Evolutionary conservation across 1,284 basidiomycete species (phyloP).

Genomic region (Pterulicium gracile): DNA sequence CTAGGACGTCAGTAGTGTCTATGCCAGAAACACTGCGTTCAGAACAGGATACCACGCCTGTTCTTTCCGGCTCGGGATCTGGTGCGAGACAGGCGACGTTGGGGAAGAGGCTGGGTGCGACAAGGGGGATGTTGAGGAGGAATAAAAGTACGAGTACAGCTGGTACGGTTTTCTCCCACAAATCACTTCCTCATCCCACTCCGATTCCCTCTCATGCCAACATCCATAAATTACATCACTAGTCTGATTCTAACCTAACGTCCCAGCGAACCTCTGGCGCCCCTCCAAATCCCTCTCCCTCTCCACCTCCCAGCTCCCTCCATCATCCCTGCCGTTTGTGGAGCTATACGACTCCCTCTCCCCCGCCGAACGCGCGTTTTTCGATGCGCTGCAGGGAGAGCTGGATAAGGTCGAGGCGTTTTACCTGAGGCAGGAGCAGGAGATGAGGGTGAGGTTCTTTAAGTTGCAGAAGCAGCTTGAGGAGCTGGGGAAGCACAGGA

Average conservation of each 20-base stretch:
- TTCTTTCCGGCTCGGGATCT: too few relatives aligned
- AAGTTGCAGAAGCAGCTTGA: constrained; percentile 59
- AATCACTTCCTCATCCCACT: too few relatives aligned
- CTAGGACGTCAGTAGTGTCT: background rate
- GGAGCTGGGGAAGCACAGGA: constrained; percentile 64
- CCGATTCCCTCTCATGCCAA: too few relatives aligned
- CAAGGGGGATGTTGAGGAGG: background rate
- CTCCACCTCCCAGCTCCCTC: background rate
- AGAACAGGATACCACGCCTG: background rate
- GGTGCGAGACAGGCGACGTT: too few relatives aligned
- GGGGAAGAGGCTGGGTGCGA: too few relatives aligned
- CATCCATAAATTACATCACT: too few relatives aligned
- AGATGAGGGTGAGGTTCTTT: constrained; percentile 43
- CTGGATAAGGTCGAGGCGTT: constrained; percentile 80
- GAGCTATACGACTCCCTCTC: constrained; percentile 43
- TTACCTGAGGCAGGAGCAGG: constrained; percentile 64
- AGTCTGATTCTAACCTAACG: too few relatives aligned
- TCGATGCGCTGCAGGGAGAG: constrained; percentile 64
- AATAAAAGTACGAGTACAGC: background rate
- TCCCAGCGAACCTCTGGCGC: too few relatives aligned
- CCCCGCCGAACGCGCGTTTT: constrained; percentile 59
- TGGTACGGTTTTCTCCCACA: background rate
- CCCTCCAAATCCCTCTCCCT: too few relatives aligned
- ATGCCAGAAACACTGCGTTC: constrained; percentile 1
- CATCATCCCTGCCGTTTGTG: constrained; percentile 27